These are phyloP conservation scores for Cladosporium sphaerospermum DNA, from an alignment of 2,329 filamentous ascomycete species.

Conservation along the genomic window DNA sequence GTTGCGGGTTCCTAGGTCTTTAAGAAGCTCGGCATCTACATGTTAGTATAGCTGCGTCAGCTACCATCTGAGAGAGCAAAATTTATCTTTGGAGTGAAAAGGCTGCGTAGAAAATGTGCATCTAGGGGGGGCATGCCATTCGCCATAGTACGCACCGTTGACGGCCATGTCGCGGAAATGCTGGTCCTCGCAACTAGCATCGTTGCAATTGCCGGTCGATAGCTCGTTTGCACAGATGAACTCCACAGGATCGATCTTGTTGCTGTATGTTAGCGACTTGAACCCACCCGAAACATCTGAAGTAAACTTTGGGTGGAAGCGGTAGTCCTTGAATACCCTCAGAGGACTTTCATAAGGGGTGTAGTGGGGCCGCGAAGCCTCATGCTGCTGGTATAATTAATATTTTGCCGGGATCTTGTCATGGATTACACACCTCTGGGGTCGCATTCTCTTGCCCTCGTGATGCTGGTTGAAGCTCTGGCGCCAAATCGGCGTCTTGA, in stretches of 20 bases:
- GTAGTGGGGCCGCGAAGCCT: slow-evolving; percentile 14
- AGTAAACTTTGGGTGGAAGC: slow-evolving; percentile 75
- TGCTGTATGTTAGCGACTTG: slow-evolving; percentile 87
- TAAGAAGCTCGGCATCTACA: slow-evolving; percentile 28
- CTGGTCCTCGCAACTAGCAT: slow-evolving; percentile 66
- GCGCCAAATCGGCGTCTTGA: slow-evolving; percentile 34
- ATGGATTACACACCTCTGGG: slow-evolving; percentile 14
- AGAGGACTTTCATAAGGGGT: slow-evolving; percentile 78
- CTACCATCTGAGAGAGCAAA: slow-evolving; percentile 8
- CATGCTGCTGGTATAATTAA: background rate
- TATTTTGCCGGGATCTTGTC: background rate
- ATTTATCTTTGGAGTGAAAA: background rate
- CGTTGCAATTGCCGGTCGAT: slow-evolving; percentile 65
- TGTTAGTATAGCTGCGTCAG: slow-evolving; percentile 27
- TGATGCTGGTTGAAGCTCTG: slow-evolving; percentile 31
- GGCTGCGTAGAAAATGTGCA: background rate
- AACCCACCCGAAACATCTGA: slow-evolving; percentile 67
- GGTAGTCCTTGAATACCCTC: slow-evolving; percentile 76
- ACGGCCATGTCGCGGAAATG: slow-evolving; percentile 71
- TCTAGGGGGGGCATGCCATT: background rate
- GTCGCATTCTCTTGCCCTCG: slow-evolving; percentile 15
- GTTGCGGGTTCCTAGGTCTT: slow-evolving; percentile 23
- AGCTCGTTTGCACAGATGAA: slow-evolving; percentile 73
- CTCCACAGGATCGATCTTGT: slow-evolving; percentile 71
- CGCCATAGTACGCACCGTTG: slow-evolving; percentile 59